A percentile compares a stretch with the other conserved stretches of the same genome.
phyloP scores from a whole-genome alignment of 2,329 filamentous ascomycete species.

The Rhynchosporium agropyri region DNA sequence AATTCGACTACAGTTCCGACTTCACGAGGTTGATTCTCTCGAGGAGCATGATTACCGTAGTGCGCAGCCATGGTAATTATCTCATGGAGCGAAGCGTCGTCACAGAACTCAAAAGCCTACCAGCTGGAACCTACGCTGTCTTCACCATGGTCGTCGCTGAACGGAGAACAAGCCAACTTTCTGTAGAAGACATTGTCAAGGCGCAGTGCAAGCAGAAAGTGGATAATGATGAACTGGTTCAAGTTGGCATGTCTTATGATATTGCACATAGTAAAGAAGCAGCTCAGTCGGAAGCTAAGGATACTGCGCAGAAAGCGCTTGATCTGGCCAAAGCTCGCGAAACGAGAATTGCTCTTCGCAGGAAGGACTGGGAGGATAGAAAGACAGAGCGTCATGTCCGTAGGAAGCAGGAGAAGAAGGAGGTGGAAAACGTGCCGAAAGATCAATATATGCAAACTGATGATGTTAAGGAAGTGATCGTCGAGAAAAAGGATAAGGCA shows the following conservation, averaged over 20 bases:
- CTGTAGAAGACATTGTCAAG: constrained; percentile 60
- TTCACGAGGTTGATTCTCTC: constrained; percentile 54
- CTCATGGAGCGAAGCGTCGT: constrained; percentile 61
- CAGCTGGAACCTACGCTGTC: constrained; percentile 58
- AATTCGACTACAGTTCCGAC: constrained; percentile 51
- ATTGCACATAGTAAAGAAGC: constrained; percentile 61
- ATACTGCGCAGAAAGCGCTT: constrained; percentile 44
- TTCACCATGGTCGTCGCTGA: constrained; percentile 58
- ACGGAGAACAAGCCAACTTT: constrained; percentile 47
- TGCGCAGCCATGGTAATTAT: constrained; percentile 61
- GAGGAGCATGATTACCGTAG: constrained; percentile 60
- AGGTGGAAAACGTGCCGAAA: constrained; percentile 43
- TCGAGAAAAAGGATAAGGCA: constrained; percentile 32
- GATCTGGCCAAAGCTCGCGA: constrained; percentile 38
- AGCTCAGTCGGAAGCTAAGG: constrained; percentile 53
- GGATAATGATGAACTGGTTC: constrained; percentile 61
- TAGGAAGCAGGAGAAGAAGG: constrained; percentile 46
- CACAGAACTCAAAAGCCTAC: constrained; percentile 58
- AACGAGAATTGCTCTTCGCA: constrained; percentile 51
- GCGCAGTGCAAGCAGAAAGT: constrained; percentile 50
- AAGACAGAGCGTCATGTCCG: constrained; percentile 45
- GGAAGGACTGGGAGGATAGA: constrained; percentile 53
- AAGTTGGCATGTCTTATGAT: constrained; percentile 61
- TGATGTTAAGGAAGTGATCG: constrained; percentile 22
- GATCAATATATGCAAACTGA: constrained; percentile 37